phyloP scores from a whole-genome alignment of 257 asterid species.

The Plantago major region DNA sequence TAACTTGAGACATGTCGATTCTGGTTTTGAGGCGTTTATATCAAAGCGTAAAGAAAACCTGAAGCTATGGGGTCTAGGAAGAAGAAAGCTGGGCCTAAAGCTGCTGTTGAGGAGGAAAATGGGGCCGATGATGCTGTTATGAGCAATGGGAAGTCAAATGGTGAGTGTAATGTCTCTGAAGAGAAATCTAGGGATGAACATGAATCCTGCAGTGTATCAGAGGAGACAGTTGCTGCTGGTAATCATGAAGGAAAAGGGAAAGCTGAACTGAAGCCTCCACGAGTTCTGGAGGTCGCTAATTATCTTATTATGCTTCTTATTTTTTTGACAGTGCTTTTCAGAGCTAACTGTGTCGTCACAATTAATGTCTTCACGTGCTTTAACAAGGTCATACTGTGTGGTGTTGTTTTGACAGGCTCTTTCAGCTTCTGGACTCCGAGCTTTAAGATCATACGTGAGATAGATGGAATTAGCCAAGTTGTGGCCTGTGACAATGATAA shows the following conservation, averaged over 20 bases:
- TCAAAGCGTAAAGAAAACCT: constrained; percentile 60
- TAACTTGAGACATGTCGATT: constrained; percentile 90
- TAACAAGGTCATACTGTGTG: background rate
- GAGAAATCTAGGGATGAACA: constrained; percentile 31
- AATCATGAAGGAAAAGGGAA: constrained; percentile 39
- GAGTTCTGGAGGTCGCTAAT: constrained; percentile 76
- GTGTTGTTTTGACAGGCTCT: constrained; percentile 51
- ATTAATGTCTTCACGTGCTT: no score
- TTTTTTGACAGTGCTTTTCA: constrained; percentile 2
- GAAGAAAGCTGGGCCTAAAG: constrained; percentile 41
- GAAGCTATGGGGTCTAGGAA: constrained; percentile 45
- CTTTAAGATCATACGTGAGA: constrained; percentile 91
- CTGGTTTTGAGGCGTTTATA: constrained; percentile 86
- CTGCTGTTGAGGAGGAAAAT: constrained; percentile 24
- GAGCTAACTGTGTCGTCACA: no score
- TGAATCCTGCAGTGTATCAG: constrained; percentile 38
- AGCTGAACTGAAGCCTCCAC: constrained; percentile 57
- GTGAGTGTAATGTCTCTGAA: constrained; percentile 37
- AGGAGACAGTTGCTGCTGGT: constrained; percentile 27
- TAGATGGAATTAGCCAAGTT: constrained; percentile 87
- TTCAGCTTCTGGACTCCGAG: constrained; percentile 96
- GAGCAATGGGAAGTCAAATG: constrained; percentile 39
- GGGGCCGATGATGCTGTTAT: constrained; percentile 27
- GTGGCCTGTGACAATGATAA: constrained; percentile 89
- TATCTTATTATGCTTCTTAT: background rate